A percentile compares a stretch with the other conserved stretches of the same genome.
Evolutionary conservation across 345 rosid genomes (phyloP).

Genomic region (Bruguiera sexangula): DNA sequence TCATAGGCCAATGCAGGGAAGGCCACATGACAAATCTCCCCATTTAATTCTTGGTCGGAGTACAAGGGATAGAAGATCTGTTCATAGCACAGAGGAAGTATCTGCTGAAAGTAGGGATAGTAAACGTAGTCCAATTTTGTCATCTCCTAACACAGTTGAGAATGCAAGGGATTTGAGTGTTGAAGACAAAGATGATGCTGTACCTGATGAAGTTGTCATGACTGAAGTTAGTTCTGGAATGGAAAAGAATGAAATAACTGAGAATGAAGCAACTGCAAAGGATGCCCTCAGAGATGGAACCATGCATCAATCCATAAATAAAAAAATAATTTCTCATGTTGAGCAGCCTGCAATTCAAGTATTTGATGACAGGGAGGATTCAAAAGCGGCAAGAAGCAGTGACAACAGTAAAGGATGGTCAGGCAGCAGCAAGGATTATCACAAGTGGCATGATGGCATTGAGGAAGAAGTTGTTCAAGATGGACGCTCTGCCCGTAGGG

Average conservation of each 20-base stretch:
- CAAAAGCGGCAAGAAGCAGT: slow-evolving; percentile 82
- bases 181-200: slow-evolving; percentile 49
- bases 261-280: slow-evolving; percentile 21
- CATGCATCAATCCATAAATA: slow-evolving; percentile 28
- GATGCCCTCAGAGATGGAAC: slow-evolving; percentile 32
- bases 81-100: slow-evolving; percentile 45
- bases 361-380: slow-evolving; percentile 61
- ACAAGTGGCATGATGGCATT: slow-evolving; percentile 53
- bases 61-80: slow-evolving; percentile 38
- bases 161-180: slow-evolving; percentile 51
- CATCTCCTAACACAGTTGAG: slow-evolving; percentile 44
- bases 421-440: slow-evolving; percentile 74
- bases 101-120: slow-evolving; percentile 59
- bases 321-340: slow-evolving; percentile 39
- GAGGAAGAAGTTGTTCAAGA: slow-evolving; percentile 90
- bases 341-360: slow-evolving; percentile 47
- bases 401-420: slow-evolving; percentile 89
- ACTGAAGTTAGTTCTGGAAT: slow-evolving; percentile 50
- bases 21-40: slow-evolving; percentile 43
- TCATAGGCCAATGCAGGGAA: slow-evolving; percentile 33
- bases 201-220: slow-evolving; percentile 28
- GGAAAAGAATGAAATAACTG: slow-evolving; percentile 41
- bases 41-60: slow-evolving; percentile 40
- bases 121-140: slow-evolving; percentile 34
- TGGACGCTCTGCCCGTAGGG: slow-evolving; percentile 38